phyloP scores from a whole-genome alignment of 2,329 filamentous ascomycete genomes.

The Stachybotrys echinatus region DNA sequence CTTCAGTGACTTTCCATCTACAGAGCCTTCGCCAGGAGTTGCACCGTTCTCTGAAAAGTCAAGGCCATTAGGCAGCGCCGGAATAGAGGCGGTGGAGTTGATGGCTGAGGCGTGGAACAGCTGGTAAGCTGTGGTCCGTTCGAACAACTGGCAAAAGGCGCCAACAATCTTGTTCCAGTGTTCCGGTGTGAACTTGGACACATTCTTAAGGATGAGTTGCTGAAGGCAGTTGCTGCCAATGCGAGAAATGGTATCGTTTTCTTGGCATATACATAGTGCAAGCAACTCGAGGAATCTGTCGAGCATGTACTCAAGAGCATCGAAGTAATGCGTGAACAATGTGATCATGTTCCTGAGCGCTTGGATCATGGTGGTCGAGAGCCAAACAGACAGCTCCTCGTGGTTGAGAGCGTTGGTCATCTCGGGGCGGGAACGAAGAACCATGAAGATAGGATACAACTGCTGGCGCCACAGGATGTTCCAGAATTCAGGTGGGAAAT shows the following conservation, averaged over 20 bases:
- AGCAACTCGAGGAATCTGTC: constrained; percentile 94
- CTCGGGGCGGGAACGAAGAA: constrained; percentile 90
- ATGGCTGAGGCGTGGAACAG: constrained; percentile 79
- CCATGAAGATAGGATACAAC: constrained; percentile 97
- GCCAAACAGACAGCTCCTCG: constrained; percentile 95
- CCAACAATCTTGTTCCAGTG: constrained; percentile 96
- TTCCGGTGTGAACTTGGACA: constrained; percentile 77
- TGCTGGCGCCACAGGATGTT: constrained; percentile 97
- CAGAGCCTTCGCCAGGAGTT: constrained; percentile 27
- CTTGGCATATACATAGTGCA: constrained; percentile 94
- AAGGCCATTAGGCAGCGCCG: constrained; percentile 46
- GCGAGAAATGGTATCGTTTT: constrained; percentile 95
- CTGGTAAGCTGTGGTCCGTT: constrained; percentile 89
- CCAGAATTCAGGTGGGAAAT: constrained; percentile 94
- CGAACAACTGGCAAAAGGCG: constrained; percentile 93
- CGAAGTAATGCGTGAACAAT: constrained; percentile 97
- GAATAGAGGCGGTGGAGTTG: constrained; percentile 45
- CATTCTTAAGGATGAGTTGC: constrained; percentile 93
- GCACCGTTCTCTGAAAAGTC: constrained; percentile 39
- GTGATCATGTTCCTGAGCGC: constrained; percentile 97
- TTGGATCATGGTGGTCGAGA: constrained; percentile 99
- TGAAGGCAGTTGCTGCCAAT: constrained; percentile 98
- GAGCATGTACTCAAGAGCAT: constrained; percentile 93
- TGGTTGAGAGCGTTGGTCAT: constrained; percentile 94
- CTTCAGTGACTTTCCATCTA: constrained; percentile 54